A percentile compares a stretch with the other conserved stretches of the same genome.
Evolutionary conservation across 2,329 filamentous ascomycete species (phyloP).

Genomic region (Trichoderma atrobrunneum): DNA sequence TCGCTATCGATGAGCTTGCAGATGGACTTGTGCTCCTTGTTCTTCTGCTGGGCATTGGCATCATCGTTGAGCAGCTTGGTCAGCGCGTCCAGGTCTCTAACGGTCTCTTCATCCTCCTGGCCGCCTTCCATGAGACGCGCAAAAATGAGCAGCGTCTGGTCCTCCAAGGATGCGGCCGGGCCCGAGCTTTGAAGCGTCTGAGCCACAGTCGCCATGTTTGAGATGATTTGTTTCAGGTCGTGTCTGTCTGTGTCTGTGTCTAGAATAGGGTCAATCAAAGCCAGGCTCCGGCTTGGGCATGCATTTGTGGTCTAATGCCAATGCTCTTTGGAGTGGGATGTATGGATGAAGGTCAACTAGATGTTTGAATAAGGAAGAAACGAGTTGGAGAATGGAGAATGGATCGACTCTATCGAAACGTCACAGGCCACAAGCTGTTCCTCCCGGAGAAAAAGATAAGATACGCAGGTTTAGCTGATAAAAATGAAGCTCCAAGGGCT

Average conservation of each 20-base stretch:
- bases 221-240: not conserved
- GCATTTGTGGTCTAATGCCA: not conserved
- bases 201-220: constrained; percentile 31
- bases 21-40: constrained; percentile 46
- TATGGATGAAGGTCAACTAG: not conserved
- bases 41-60: constrained; percentile 41
- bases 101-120: constrained; percentile 73
- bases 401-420: not conserved
- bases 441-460: not conserved
- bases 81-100: constrained; percentile 55
- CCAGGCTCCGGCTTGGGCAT: not conserved
- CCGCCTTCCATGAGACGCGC: constrained; percentile 89
- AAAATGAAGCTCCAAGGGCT: constrained; percentile 2
- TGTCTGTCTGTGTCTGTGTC: not conserved
- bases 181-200: constrained; percentile 32
- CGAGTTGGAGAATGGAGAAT: not conserved
- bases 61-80: constrained; percentile 60
- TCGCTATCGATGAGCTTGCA: constrained; percentile 67
- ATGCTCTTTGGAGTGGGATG: not conserved
- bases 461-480: not conserved
- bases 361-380: not conserved
- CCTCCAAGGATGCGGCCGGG: constrained; percentile 45
- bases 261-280: not conserved
- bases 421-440: not conserved
- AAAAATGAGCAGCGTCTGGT: constrained; percentile 73